Evolutionary conservation across 78 protist genomes (phyloP), one percentile per base, ranked within the genome.

Genomic region (Dictyostelium discoideum): DNA sequence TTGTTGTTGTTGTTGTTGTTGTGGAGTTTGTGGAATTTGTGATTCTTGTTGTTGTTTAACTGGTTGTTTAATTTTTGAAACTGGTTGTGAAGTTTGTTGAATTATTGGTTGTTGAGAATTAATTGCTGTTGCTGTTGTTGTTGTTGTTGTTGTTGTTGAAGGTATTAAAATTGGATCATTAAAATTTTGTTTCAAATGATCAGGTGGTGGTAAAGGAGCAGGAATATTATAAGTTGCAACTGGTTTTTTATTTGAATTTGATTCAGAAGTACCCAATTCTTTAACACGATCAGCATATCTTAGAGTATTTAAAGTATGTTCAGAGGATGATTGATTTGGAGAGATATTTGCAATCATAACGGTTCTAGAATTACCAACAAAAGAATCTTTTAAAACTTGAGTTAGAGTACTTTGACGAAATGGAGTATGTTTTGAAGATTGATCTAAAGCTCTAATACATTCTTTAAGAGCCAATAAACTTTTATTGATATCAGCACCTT

Each of bases 401-500:
- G 99, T 97, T 26, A 98, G 87, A n/a, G 97, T 97, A 79, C 94
- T 79, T 26, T 97, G 97, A 13, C 99, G 94, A 92, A 99, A 99
- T 13, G 99, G 99, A 0, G 98, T 88, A 96, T 99, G 99, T 18
- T 77, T 76, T 8, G 85, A 29, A 10, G 85, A 29, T 86, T 74
- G 92, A 83, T 97, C 99, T 22, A 98, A 89, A 3, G 99, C 97
- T 24, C 99, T 89, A 95, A 99, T 99, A 94, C 99, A 99, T 73
- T 99, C 99, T 84, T 99, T 98, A n/a, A 99, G 96, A 5, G 99
- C 98, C 74, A 99, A 97, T 40, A 99, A 84, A 81, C 96, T 84
- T 94, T 97, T 96, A 90, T 99, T 99, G 97, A 99, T 99, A 54
- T 98, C 98, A 18, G 99, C 99, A 24, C 99, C 99, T 87, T 99